Percentiles rank a stretch among this genome's conserved stretches.
phyloP scores from a whole-genome alignment of 805 yeast genomes.

The Isabelozyma rhagii region DNA sequence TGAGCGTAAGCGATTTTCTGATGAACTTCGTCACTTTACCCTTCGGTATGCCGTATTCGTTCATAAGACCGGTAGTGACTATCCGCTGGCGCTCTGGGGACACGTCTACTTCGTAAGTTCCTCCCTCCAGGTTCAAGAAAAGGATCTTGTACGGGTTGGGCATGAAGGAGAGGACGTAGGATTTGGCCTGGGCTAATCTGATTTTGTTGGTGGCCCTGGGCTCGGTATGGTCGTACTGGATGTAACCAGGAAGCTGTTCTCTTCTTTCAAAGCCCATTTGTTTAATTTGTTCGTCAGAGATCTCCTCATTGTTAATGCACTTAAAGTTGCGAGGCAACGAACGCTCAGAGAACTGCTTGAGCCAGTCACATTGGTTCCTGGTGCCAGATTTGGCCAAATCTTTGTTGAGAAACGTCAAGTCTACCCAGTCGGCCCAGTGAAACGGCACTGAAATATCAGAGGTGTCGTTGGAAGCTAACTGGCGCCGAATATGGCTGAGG shows the following conservation, averaged over 20 bases:
- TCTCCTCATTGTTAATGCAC: conserved; percentile 15
- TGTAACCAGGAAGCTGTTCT: conserved; percentile 25
- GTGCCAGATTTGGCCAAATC: conserved; percentile 9
- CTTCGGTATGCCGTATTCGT: conserved; percentile 5
- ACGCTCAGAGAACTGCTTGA: conserved; percentile 7
- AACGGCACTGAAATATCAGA: conserved; percentile 17
- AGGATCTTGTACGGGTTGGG: conserved; percentile 15
- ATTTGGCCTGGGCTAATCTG: conserved; percentile 9
- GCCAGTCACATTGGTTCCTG: conserved; percentile 13
- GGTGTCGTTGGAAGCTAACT: background rate
- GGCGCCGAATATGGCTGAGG: conserved; percentile 10
- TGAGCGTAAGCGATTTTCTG: background rate
- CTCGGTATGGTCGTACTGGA: conserved; percentile 13
- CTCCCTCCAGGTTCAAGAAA: conserved; percentile 10
- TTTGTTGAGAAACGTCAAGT: conserved; percentile 12
- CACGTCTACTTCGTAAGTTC: conserved; percentile 17
- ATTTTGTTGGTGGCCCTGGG: conserved; percentile 8
- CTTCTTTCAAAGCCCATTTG: conserved; percentile 17
- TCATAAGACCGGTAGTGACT: conserved; percentile 10
- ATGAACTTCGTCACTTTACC: background rate
- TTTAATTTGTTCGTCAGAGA: conserved; percentile 14
- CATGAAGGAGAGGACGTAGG: conserved; percentile 13
- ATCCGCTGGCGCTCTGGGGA: conserved; percentile 2
- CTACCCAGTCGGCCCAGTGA: conserved; percentile 30
- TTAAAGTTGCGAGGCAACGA: conserved; percentile 8